These are phyloP conservation scores for Daldinia concentrica DNA, from an alignment of 495 filamentous ascomycete species.

Conservation along the genomic window DNA sequence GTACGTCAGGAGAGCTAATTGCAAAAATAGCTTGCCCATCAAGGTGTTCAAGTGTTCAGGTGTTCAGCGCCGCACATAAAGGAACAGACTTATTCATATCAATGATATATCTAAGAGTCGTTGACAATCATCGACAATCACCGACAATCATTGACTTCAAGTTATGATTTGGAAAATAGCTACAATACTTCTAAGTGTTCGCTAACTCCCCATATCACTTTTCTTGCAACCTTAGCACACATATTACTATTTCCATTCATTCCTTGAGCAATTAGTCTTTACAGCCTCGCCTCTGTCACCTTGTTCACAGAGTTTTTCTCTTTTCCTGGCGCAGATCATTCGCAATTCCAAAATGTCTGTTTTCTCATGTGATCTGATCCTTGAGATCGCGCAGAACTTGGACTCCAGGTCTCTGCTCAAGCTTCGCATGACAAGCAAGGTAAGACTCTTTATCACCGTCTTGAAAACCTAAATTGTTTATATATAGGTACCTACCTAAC, in stretches of 20 bases:
- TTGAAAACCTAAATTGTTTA: neutral
- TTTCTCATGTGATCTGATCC: constrained; percentile 33
- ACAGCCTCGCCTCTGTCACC: neutral
- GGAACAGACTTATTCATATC: neutral
- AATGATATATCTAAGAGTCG: neutral
- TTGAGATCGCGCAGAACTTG: constrained; percentile 39
- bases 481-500: no score
- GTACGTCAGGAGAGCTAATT: neutral
- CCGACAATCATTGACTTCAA: neutral
- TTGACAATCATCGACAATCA: neutral
- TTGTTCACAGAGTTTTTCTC: neutral
- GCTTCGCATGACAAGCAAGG: constrained; percentile 36
- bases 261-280: neutral
- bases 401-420: constrained; percentile 33
- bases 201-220: neutral
- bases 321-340: neutral
- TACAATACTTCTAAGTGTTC: no score
- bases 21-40: neutral
- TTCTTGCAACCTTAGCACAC: neutral
- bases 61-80: neutral
- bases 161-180: neutral
- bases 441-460: neutral
- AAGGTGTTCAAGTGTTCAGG: neutral
- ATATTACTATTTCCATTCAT: neutral
- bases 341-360: neutral